Base-by-base conservation (phyloP, 371 early-diverging fungal genomes). In the Mucor circinelloides region DNA sequence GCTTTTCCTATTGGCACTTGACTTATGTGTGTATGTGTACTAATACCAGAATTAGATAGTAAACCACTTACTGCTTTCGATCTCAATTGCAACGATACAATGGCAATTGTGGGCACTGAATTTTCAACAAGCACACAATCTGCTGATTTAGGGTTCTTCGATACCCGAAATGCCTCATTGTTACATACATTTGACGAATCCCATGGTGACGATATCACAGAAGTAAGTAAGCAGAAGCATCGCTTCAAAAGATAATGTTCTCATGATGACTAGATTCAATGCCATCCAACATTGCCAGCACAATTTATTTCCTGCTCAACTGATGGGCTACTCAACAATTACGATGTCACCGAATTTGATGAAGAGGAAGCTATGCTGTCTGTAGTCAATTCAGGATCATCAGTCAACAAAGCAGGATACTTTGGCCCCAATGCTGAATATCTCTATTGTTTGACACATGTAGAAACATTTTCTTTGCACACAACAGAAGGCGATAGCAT, bases 161-260 rank as follows among this genome's bases (percentile, higher is more conserved):
- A 91, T 76, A 74, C 86, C 17, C 81, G 88, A 25, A 65, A 75
- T 2, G 72, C 75, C 2, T 55, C 67, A 9, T 63, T 85, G 8
- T 46, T 88, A 12, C 77, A 82, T 13, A 73, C 79, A 31, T 98
- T 95, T 70, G 78, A 72, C 6, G 95, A 95, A 64, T 94, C 93
- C 5, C 96, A 97, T 70, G 90, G 89, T 31, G 96, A 98, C 67
- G 97, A 97, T 71, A 84, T 98, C n/a, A 95, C 97, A 5, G 80
- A 83, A 46, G 80, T 80, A 77, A 7, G 3, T 48, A 2, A 10
- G 12, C 23, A 17, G 15, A 34, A 23, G 48, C n/a, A 13, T 25
- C 4, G 2, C 10, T 28, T 25, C 17, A 32, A 36, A 38, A 23
- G 9, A 19, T 34, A 23, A 13, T 6, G 19, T 38, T 6, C 32